Base-by-base conservation (phyloP, 371 early-diverging fungal species). In the Mortierella sp. region DNA sequence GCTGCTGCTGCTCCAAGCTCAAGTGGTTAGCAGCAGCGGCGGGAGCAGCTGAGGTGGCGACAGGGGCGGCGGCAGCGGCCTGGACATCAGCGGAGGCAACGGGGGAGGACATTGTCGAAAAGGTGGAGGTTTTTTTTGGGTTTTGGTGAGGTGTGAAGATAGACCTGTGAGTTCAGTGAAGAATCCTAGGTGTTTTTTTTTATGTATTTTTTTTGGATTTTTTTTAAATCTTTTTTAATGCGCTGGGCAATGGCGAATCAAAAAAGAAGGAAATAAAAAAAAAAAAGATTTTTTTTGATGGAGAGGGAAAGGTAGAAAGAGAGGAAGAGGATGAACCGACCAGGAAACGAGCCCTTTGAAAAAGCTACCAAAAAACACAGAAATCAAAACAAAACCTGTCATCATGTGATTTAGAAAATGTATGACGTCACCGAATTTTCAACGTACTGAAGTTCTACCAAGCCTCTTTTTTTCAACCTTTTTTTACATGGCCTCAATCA, bases 1-100 rank as follows among this genome's bases (percentile, higher is more conserved):
- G 86, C 71, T 86, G 89, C 79, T 88, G 87, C 69, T 88, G 87
- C 72, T 86, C 84, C 50, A 83, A 83, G 70, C 81, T 57, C 44
- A 65, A 48, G 51, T 56, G 78, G 58, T 79, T 76, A 46, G 53
- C 78, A 31, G 72, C 49, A 39, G 83, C 61, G 37, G 37, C 37
- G 14, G 37, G 37, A 50, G 73, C 76, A 52, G 78, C 79, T 43
- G 79, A 71, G 65, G 81, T 79, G 70, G 83, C 79, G 70, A 82
- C 82, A 58, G 85, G 80, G 52, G 82, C 80, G 64, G 82, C 70
- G 28, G 70, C 67, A 31, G 72, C 60, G 56, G 68, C 72, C 55
- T 64, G 63, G 37, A 51, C 55, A 42, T 63, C 70, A 53, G 64
- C 26, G 34, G 55, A 26, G 43, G 53, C 59, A 55, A 70, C 55